Base-by-base conservation (phyloP, 2,329 filamentous ascomycete genomes). In the Pseudodiploospora longispora region DNA sequence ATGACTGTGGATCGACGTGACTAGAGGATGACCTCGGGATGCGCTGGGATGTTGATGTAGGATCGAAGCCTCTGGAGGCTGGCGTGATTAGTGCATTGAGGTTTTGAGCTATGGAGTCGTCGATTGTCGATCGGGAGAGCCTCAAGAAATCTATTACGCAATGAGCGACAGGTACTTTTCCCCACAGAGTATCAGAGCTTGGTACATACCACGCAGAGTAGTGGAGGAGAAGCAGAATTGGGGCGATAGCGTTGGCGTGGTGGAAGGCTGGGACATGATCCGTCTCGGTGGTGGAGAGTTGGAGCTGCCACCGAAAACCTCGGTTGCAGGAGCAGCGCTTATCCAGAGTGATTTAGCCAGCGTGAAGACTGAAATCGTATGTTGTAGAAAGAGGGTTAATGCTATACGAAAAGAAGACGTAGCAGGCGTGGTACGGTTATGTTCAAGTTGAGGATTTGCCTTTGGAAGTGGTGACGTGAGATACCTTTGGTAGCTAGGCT, bases 51-150 rank as follows among this genome's bases (percentile, higher is more conserved):
- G 88, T 95, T 1, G 87, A 90, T 0, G 75, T 68, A 1, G 91
- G 86, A 59, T 95, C 85, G 65, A 95, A 97, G 10, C 81, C 80
- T 34, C 67, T 65, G 37, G 72, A 70, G 9, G 86, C 75, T 0
- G 91, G 91, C 1, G 84, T 90, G 37, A 87, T 69, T 33, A 97
- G 76, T 1, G 88, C 87, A 69, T 97, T 97, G 49, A 98, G 79
- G 57, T 94, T 91, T 59, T 95, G 90, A 1, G 82, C 81, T 59
- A 98, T 97, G 37, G 86, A 88, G 66, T 98, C 93, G 66, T 98
- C 93, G 58, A 96, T 83, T 39, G 85, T 80, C 42, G 80, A 75
- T 51, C 93, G 82, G 7, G 91, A 96, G 52, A 93, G 66, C 34
- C 89, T 85, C 27, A 98, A 76, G 63, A 98, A 98, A 63, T 95